Percentiles rank a stretch among this genome's conserved stretches.
phyloP scores from a whole-genome alignment of 805 yeast species.

The Candida nanaspora region DNA sequence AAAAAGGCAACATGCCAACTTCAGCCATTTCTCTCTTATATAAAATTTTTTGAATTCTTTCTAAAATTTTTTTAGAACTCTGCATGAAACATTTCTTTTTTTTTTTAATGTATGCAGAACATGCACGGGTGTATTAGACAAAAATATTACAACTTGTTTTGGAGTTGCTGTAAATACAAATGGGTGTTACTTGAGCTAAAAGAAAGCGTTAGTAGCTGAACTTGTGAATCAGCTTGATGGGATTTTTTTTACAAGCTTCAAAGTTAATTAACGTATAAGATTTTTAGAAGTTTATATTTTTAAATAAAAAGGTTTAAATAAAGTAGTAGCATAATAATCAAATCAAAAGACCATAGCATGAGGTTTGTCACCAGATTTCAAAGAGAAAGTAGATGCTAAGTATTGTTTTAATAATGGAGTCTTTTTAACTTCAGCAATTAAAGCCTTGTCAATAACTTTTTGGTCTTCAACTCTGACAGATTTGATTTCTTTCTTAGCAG shows the following conservation, averaged over 20 bases:
- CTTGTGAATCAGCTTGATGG: not conserved
- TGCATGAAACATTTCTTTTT: too few relatives aligned
- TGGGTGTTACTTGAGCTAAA: too few relatives aligned
- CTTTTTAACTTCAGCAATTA: conserved; percentile 91
- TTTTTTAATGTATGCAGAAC: too few relatives aligned
- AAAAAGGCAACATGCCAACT: too few relatives aligned
- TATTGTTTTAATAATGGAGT: conserved; percentile 96
- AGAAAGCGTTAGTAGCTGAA: too few relatives aligned
- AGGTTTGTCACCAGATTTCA: conserved; percentile 98
- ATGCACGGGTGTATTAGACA: too few relatives aligned
- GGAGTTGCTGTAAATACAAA: too few relatives aligned
- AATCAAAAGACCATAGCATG: conserved; percentile 93
- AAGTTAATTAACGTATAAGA: not conserved
- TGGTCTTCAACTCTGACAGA: conserved; percentile 96
- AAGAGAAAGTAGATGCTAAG: conserved; percentile 91
- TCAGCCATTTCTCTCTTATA: not conserved
- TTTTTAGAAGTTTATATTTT: not conserved
- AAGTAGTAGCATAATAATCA: not conserved
- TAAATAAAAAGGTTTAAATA: not conserved
- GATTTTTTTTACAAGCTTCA: not conserved
- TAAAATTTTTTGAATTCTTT: not conserved
- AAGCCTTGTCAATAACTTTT: conserved; percentile 88
- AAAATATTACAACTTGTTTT: too few relatives aligned
- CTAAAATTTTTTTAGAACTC: too few relatives aligned
- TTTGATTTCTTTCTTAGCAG: conserved; percentile 80